These are phyloP conservation scores for Cruciata laevipes DNA, from an alignment of 257 asterid genomes.

Conservation along the genomic window DNA sequence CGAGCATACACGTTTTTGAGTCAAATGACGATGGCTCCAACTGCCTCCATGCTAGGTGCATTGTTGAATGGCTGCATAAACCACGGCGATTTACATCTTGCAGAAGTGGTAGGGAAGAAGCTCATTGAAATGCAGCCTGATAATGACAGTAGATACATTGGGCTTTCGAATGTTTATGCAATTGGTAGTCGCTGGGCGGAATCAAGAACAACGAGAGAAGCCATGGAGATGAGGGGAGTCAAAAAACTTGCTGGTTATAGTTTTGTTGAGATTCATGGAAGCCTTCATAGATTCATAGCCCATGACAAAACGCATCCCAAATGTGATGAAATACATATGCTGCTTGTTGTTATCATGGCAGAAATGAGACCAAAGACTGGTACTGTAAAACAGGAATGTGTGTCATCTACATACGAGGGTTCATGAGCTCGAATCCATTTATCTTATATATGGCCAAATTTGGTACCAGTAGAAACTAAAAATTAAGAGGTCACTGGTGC, in stretches of 20 bases:
- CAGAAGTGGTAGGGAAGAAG: conserved; percentile 54
- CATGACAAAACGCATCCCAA: conserved; percentile 53
- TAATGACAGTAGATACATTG: conserved; percentile 69
- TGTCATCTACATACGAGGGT: background rate
- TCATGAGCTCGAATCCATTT: background rate
- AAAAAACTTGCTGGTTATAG: conserved; percentile 61
- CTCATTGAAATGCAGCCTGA: conserved; percentile 56
- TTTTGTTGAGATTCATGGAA: conserved; percentile 49
- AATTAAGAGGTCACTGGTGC: no score
- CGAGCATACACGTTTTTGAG: conserved; percentile 43
- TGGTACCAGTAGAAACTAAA: no score
- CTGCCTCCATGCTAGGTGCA: conserved; percentile 68
- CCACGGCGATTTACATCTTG: conserved; percentile 49
- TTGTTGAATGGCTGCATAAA: conserved; percentile 61
- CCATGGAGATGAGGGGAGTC: conserved; percentile 68
- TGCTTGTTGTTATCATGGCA: conserved; percentile 33
- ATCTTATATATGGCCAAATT: background rate
- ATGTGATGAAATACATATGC: conserved; percentile 33
- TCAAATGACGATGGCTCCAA: conserved; percentile 44
- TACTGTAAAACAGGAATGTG: conserved; percentile 13
- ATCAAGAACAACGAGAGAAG: conserved; percentile 49
- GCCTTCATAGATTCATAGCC: conserved; percentile 53
- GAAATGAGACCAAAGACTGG: conserved; percentile 41
- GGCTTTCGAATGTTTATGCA: conserved; percentile 66
- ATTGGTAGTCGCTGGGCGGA: conserved; percentile 52